Evolutionary conservation across 2,329 filamentous ascomycete species (phyloP), one percentile per base, ranked within the genome.

Genomic region (Leptographium flavum): DNA sequence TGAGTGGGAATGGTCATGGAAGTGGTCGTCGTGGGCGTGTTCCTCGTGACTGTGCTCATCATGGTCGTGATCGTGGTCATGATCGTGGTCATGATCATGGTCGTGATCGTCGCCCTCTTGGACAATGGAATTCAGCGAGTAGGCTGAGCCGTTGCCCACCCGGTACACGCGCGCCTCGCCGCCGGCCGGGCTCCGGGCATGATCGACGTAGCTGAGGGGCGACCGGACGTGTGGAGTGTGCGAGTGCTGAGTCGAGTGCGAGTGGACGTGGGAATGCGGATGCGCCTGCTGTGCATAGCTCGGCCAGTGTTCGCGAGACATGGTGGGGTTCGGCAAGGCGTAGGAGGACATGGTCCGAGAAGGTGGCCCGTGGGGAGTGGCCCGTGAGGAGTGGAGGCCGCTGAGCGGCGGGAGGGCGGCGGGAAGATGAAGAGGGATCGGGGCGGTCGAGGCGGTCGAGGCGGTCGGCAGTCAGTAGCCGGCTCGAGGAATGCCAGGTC

Each of bases 301-400:
- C 21, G 57, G 53, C 21, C 49, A 52, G 36, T 57, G 57, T 41
- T 64, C 64, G 45, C 67, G 61, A 52, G 41, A 25, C 10, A 22
- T 71, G 65, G 47, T 51, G 69, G 69, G 43, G 68, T 69, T 65
- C n/a, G 73, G 73, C 45, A 76, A 58, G 43, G 66, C 63, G 55
- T 73, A 76, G 21, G 73, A 30, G 32, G 71, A 69, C 48, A 69
- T 65, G 68, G 73, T 73, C 47, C 60, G 39, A 21, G 33, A 19
- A 32, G 30, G n/a, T 5, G n/a, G 30, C 14, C 3, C 30, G 30
- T n/a, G n/a, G 15, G 31, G n/a, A n/a, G 31, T 3, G 17, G 13
- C 31, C 27, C 31, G 15, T 9, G 31, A 7, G 10, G 31, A 33
- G 19, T 5, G 4, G 14, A 21, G 33, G 33, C 11, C 3, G 10